Percentiles rank a stretch among this genome's conserved stretches.
phyloP scores from a whole-genome alignment of 2,329 filamentous ascomycete species.

The Fusarium sp. region DNA sequence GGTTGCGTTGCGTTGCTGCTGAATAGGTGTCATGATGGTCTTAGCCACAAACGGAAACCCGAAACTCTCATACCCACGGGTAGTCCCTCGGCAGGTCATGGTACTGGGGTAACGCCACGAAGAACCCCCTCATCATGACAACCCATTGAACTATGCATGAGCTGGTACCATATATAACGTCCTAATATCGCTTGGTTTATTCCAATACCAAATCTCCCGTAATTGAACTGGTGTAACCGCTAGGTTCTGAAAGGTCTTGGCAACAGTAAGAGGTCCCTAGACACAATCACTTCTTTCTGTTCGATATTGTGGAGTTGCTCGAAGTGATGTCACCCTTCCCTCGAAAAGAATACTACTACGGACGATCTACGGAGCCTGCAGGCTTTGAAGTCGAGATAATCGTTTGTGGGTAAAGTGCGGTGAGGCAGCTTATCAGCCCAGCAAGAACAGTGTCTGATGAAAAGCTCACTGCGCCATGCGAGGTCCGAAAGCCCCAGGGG shows the following conservation, averaged over 20 bases:
- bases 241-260: neutral
- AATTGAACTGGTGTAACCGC: neutral
- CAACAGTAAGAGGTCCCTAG: neutral
- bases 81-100: neutral
- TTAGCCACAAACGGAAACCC: slow-evolving; percentile 29
- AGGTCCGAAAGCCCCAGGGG: neutral
- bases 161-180: neutral
- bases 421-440: neutral
- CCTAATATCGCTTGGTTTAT: neutral
- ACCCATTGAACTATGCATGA: neutral
- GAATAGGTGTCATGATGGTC: slow-evolving; percentile 17
- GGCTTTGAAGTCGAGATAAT: neutral
- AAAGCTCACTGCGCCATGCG: neutral
- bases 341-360: neutral
- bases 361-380: neutral
- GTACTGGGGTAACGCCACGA: slow-evolving; percentile 4
- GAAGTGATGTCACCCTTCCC: neutral
- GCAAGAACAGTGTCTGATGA: neutral
- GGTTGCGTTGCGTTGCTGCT: neutral
- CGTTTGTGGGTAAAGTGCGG: neutral
- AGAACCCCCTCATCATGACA: slow-evolving; percentile 16
- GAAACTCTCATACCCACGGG: slow-evolving; percentile 13
- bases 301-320: neutral
- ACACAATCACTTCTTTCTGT: neutral
- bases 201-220: neutral